Evolutionary conservation across 1,284 basidiomycete species (phyloP).

Genomic region (Marasmius tenuissimus): DNA sequence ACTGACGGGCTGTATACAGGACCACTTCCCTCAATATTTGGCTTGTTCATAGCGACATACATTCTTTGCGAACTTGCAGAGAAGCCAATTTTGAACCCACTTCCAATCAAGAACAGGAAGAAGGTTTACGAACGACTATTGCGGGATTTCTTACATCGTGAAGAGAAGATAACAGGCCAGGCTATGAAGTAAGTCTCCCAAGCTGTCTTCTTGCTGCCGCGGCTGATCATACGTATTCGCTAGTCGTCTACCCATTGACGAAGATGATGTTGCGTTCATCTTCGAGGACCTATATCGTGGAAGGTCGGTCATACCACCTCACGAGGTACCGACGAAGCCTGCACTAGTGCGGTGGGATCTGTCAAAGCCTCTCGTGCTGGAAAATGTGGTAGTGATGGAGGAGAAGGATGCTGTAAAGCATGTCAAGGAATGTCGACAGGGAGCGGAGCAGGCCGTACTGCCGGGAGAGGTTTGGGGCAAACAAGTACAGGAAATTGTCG

Average conservation of each 20-base stretch:
- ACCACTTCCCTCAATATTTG: slow-evolving; percentile 86
- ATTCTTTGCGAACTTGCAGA: slow-evolving; percentile 82
- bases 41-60: slow-evolving; percentile 85
- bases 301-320: slow-evolving; percentile 76
- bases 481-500: slow-evolving; percentile 56
- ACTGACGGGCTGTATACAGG: slow-evolving; percentile 38
- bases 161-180: slow-evolving; percentile 61
- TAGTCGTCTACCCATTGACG: slow-evolving; percentile 76
- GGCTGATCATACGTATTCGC: neutral
- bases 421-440: slow-evolving; percentile 46
- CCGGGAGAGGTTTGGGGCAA: slow-evolving; percentile 67
- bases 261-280: slow-evolving; percentile 79
- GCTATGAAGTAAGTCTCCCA: slow-evolving; percentile 45
- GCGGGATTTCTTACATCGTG: slow-evolving; percentile 71
- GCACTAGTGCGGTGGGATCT: slow-evolving; percentile 82
- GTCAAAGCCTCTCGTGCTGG: slow-evolving; percentile 55
- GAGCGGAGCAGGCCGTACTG: slow-evolving; percentile 26
- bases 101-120: slow-evolving; percentile 80
- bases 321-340: slow-evolving; percentile 69
- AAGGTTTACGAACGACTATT: slow-evolving; percentile 86
- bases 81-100: slow-evolving; percentile 78
- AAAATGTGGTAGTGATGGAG: slow-evolving; percentile 85
- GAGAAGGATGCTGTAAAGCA: slow-evolving; percentile 73
- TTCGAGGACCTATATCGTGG: slow-evolving; percentile 89
- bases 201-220: neutral